Conservation (phyloP, 2,329 filamentous ascomycete genomes). For the Penicillium sp. region DNA sequence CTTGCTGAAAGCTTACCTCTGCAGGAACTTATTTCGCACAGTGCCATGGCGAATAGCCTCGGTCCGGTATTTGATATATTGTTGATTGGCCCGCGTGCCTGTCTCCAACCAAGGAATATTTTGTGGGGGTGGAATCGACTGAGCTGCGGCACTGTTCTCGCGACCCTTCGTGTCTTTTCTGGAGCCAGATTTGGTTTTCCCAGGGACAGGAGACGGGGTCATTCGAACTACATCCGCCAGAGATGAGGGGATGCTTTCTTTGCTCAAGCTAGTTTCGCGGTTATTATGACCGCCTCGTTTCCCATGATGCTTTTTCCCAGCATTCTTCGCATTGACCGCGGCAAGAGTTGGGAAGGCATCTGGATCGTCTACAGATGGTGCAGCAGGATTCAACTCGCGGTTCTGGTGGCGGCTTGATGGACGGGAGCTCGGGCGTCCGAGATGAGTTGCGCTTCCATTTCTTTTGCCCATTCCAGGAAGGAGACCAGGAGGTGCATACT, state of each 20-base stretch:
- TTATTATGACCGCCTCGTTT: slow-evolving; percentile 78
- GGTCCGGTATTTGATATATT: slow-evolving; percentile 89
- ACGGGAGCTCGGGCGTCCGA: slow-evolving; percentile 71
- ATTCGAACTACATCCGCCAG: slow-evolving; percentile 94
- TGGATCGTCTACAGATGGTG: slow-evolving; percentile 83
- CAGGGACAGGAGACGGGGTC: slow-evolving; percentile 77
- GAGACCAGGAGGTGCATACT: slow-evolving; percentile 35
- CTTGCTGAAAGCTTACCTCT: slow-evolving; percentile 62
- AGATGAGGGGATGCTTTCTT: slow-evolving; percentile 70
- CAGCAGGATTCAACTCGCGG: slow-evolving; percentile 60
- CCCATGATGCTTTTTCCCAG: slow-evolving; percentile 84
- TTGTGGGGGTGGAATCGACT: slow-evolving; percentile 81
- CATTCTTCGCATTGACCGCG: slow-evolving; percentile 67
- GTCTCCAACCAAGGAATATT: slow-evolving; percentile 97
- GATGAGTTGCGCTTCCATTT: slow-evolving; percentile 51
- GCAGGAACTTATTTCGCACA: slow-evolving; percentile 92
- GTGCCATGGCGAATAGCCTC: slow-evolving; percentile 98
- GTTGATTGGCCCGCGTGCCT: slow-evolving; percentile 83
- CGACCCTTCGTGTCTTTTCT: slow-evolving; percentile 62
- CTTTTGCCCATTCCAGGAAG: slow-evolving; percentile 34
- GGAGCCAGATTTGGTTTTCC: slow-evolving; percentile 52
- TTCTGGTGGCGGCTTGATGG: slow-evolving; percentile 78
- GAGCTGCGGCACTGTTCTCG: slow-evolving; percentile 77
- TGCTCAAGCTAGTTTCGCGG: slow-evolving; percentile 54
- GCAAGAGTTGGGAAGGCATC: slow-evolving; percentile 92